Evolutionary conservation across 2,329 filamentous ascomycete genomes (phyloP).

Genomic region (Scytalidium lignicola): DNA sequence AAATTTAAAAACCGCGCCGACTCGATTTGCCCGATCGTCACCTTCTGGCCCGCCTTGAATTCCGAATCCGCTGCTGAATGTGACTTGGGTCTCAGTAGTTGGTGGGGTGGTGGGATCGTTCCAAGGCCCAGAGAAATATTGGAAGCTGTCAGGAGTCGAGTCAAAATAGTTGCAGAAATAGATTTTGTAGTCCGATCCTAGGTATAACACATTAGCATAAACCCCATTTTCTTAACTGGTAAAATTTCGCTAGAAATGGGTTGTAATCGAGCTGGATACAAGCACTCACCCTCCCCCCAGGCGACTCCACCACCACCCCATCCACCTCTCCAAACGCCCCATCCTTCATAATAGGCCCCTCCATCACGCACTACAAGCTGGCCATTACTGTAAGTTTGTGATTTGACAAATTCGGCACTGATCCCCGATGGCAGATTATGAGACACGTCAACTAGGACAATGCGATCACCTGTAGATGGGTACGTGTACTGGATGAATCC

Average conservation of each 20-base stretch:
- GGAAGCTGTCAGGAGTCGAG: slow-evolving; percentile 31
- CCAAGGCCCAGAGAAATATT: slow-evolving; percentile 37
- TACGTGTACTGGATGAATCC: slow-evolving; percentile 50
- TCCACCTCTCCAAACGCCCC: slow-evolving; percentile 41
- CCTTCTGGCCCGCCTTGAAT: slow-evolving; percentile 46
- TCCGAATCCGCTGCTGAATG: slow-evolving; percentile 39
- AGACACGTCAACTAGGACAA: slow-evolving; percentile 43
- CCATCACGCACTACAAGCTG: slow-evolving; percentile 32
- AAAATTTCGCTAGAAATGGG: no score
- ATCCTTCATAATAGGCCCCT: slow-evolving; percentile 38
- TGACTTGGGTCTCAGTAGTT: neutral
- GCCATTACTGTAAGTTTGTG: slow-evolving; percentile 37
- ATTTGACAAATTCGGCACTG: slow-evolving; percentile 23
- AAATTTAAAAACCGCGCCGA: slow-evolving; percentile 37
- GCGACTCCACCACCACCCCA: slow-evolving; percentile 33
- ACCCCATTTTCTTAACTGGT: no score
- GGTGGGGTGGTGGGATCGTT: slow-evolving; percentile 13
- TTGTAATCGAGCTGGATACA: no score
- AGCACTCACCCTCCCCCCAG: neutral
- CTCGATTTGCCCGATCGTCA: slow-evolving; percentile 35
- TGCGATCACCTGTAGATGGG: slow-evolving; percentile 26
- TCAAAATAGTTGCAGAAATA: slow-evolving; percentile 61
- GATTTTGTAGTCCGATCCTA: slow-evolving; percentile 55
- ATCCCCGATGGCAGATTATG: slow-evolving; percentile 39
- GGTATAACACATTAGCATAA: slow-evolving; percentile 42